Evolutionary conservation across 1,284 basidiomycete genomes (phyloP).

Genomic region (Cryptococcus depauperatus): DNA sequence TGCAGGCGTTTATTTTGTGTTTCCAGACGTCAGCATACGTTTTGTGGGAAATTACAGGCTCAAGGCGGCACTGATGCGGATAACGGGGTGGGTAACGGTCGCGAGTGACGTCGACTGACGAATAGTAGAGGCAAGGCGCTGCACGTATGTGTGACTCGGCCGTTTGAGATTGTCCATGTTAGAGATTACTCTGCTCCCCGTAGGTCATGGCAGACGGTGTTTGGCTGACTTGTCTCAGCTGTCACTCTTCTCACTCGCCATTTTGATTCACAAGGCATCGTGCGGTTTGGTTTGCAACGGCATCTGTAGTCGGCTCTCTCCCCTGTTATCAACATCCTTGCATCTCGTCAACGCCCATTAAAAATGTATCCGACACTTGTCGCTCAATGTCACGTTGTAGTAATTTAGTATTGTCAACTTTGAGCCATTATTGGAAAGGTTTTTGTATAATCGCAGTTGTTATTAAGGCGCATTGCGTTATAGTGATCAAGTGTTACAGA

Average conservation of each 20-base stretch:
- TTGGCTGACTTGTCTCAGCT: conserved; percentile 11
- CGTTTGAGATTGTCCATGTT: conserved; percentile 68
- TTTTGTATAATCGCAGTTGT: too few species aligned
- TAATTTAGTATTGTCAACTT: too few species aligned
- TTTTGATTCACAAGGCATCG: conserved; percentile 31
- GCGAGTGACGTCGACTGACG: neutral
- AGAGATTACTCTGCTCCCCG: conserved; percentile 67
- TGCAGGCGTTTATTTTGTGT: conserved; percentile 72
- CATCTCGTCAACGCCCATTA: neutral
- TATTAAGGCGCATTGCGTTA: too few species aligned
- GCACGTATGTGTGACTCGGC: conserved; percentile 56
- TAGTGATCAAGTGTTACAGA: too few species aligned
- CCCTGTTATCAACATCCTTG: neutral
- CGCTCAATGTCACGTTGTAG: neutral
- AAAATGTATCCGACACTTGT: conserved; percentile 3
- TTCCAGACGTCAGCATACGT: conserved; percentile 78
- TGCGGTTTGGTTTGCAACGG: conserved; percentile 29
- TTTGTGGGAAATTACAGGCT: conserved; percentile 67
- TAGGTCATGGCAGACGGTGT: conserved; percentile 45
- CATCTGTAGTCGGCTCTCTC: conserved; percentile 14
- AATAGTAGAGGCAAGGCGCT: conserved; percentile 44
- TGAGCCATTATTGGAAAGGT: too few species aligned
- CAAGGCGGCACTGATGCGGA: conserved; percentile 61
- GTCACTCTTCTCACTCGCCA: conserved; percentile 34
- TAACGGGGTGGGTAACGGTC: conserved; percentile 59